Conservation (phyloP, 805 yeast genomes). For the Saturnispora saitoi region DNA sequence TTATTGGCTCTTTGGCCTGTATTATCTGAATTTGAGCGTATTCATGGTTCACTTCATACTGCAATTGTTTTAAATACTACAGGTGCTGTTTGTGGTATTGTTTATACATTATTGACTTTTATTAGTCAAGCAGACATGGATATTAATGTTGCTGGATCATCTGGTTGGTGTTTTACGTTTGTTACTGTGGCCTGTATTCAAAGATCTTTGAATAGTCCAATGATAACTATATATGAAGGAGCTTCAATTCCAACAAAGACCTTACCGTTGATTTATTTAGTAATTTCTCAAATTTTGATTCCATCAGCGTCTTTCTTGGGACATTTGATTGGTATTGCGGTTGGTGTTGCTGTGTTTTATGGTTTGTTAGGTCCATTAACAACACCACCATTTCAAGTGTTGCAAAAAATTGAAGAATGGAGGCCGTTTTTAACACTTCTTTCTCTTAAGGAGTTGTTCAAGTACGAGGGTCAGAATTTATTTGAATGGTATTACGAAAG, state of each 20-base stretch:
- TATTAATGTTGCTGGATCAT: constrained; percentile 59
- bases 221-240: constrained; percentile 23
- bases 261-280: constrained; percentile 47
- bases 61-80: constrained; percentile 69
- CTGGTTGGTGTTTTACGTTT: constrained; percentile 68
- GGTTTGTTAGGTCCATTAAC: constrained; percentile 50
- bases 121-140: constrained; percentile 42
- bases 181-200: constrained; percentile 49
- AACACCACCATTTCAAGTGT: constrained; percentile 56
- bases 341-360: constrained; percentile 56
- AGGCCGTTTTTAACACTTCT: constrained; percentile 31
- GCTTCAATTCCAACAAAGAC: constrained; percentile 48
- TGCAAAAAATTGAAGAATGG: constrained; percentile 53
- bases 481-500: constrained; percentile 4
- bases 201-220: constrained; percentile 16
- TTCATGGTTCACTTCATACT: constrained; percentile 78
- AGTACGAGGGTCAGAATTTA: background rate
- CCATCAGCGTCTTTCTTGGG: constrained; percentile 70
- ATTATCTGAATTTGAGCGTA: constrained; percentile 55
- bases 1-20: constrained; percentile 48
- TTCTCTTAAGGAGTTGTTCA: constrained; percentile 10
- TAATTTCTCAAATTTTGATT: constrained; percentile 41
- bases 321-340: constrained; percentile 55
- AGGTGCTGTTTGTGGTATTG: constrained; percentile 61
- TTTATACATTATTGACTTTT: constrained; percentile 48